Percentiles rank a stretch among this genome's conserved stretches.
Conservation (phyloP, 352 stramenopile species). For the Phytopythium vexans region DNA sequence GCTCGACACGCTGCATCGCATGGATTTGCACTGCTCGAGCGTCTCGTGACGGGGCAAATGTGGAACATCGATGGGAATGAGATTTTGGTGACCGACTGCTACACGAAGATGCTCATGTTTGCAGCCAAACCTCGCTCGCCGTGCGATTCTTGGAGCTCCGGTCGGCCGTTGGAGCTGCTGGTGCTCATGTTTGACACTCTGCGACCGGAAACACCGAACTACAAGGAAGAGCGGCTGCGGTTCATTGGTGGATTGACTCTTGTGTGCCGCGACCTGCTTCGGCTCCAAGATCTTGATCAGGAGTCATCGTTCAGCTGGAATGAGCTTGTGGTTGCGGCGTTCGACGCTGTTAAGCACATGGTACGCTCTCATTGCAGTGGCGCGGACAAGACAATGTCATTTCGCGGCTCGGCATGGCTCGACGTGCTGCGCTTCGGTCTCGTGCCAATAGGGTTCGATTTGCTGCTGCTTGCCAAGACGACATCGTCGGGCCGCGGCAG, state of each 20-base stretch:
- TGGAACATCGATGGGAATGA: slow-evolving; percentile 50
- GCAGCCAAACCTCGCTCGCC: slow-evolving; percentile 31
- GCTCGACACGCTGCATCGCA: slow-evolving; percentile 42
- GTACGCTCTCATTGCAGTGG: slow-evolving; percentile 28
- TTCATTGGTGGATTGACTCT: slow-evolving; percentile 61
- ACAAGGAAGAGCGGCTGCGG: slow-evolving; percentile 39
- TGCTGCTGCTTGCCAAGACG: slow-evolving; percentile 20
- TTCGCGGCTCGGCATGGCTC: slow-evolving; percentile 47
- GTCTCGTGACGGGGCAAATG: slow-evolving; percentile 48
- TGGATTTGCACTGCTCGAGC: slow-evolving; percentile 60
- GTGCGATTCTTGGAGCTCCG: slow-evolving; percentile 27
- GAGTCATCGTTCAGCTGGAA: slow-evolving; percentile 14
- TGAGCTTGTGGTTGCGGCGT: slow-evolving; percentile 35
- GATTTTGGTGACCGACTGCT: slow-evolving; percentile 58
- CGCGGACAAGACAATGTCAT: slow-evolving; percentile 14
- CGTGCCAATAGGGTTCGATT: slow-evolving; percentile 49
- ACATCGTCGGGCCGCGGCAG: no score
- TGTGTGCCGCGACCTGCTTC: slow-evolving; percentile 40
- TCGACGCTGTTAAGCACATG: slow-evolving; percentile 59
- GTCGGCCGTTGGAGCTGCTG: slow-evolving; percentile 45
- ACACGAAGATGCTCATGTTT: slow-evolving; percentile 64
- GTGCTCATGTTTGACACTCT: slow-evolving; percentile 52
- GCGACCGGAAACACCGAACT: slow-evolving; percentile 22
- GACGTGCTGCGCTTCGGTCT: slow-evolving; percentile 56
- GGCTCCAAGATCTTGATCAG: slow-evolving; percentile 23